phyloP scores from a whole-genome alignment of 2,329 filamentous ascomycete genomes.

The Clarireedia homoeocarpa region DNA sequence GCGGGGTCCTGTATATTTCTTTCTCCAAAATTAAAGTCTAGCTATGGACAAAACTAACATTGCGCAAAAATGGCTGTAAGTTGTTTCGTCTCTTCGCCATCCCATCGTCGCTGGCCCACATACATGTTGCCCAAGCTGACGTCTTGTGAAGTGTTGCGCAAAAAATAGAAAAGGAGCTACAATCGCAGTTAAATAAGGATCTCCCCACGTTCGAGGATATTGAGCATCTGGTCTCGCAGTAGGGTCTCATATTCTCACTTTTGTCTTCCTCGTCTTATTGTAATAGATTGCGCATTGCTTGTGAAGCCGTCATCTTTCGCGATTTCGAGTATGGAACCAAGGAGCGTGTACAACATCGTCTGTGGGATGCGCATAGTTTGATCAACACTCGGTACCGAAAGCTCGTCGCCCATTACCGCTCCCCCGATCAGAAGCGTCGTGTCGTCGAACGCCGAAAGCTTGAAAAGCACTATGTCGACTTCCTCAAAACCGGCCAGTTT shows the following conservation, averaged over 20 bases:
- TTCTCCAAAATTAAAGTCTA: background rate
- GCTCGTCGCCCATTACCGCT: slow-evolving; percentile 49
- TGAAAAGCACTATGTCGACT: slow-evolving; percentile 72
- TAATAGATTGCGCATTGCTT: slow-evolving; percentile 41
- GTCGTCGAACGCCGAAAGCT: slow-evolving; percentile 65
- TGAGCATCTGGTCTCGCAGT: slow-evolving; percentile 29
- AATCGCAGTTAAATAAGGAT: slow-evolving; percentile 38
- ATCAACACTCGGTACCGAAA: slow-evolving; percentile 75
- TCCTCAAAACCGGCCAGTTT: slow-evolving; percentile 78
- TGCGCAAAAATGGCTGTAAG: slow-evolving; percentile 45
- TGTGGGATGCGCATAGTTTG: slow-evolving; percentile 73
- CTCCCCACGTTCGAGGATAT: slow-evolving; percentile 41
- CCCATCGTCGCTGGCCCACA: background rate
- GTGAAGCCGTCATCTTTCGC: slow-evolving; percentile 63
- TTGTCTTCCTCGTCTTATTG: background rate
- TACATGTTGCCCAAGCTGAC: slow-evolving; percentile 13
- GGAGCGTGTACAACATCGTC: slow-evolving; percentile 56
- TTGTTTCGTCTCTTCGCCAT: slow-evolving; percentile 11
- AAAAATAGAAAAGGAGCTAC: slow-evolving; percentile 41
- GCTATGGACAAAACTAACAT: slow-evolving; percentile 25
- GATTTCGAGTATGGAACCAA: slow-evolving; percentile 60
- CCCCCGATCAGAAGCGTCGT: slow-evolving; percentile 36
- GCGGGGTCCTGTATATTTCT: slow-evolving; percentile 33
- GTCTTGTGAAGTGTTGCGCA: slow-evolving; percentile 31
- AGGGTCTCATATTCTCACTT: slow-evolving; percentile 8